These are phyloP conservation scores for Novymonas esmeraldas DNA, from an alignment of 208 protist genomes.

Conservation along the genomic window DNA sequence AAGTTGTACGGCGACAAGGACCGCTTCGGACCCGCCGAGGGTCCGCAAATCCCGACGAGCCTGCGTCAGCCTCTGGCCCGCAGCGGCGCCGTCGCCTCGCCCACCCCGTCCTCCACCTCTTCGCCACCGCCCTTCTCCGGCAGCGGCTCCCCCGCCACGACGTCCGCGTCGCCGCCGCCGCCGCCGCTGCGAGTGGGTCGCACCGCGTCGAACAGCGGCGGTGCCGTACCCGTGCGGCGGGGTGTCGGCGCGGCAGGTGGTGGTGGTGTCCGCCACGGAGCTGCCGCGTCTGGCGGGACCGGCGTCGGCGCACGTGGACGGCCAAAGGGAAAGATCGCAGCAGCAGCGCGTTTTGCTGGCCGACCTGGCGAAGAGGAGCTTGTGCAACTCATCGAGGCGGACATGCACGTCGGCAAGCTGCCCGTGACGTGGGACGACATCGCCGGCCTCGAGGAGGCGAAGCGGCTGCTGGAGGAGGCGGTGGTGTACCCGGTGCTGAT, in stretches of 20 bases:
- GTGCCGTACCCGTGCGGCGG: not conserved
- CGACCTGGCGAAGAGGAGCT: slow-evolving; percentile 84
- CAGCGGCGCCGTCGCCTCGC: slow-evolving; percentile 5
- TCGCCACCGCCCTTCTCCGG: not conserved
- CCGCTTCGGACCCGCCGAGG: slow-evolving; percentile 72
- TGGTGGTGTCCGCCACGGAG: not conserved
- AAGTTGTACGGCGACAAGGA: slow-evolving; percentile 80
- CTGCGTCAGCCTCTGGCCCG: slow-evolving; percentile 7
- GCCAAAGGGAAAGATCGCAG: slow-evolving; percentile 21
- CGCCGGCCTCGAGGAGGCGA: slow-evolving; percentile 91
- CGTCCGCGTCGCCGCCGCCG: too few species aligned
- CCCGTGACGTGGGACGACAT: slow-evolving; percentile 89
- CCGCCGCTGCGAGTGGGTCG: slow-evolving; percentile 6
- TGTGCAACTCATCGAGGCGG: slow-evolving; percentile 80
- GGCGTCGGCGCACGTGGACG: not conserved
- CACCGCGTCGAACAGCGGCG: slow-evolving; percentile 12
- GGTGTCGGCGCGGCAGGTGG: not conserved
- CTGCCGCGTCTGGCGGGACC: not conserved
- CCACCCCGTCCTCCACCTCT: not conserved
- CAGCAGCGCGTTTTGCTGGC: slow-evolving; percentile 50
- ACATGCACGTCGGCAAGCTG: slow-evolving; percentile 80
- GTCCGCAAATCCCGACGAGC: slow-evolving; percentile 21
- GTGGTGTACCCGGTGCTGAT: slow-evolving; percentile 93
- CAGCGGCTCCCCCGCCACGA: not conserved
- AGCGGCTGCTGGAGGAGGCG: slow-evolving; percentile 90